A percentile compares a stretch with the other conserved stretches of the same genome.
Conservation (phyloP, 2,329 filamentous ascomycete species). For the Bisporella sp. region DNA sequence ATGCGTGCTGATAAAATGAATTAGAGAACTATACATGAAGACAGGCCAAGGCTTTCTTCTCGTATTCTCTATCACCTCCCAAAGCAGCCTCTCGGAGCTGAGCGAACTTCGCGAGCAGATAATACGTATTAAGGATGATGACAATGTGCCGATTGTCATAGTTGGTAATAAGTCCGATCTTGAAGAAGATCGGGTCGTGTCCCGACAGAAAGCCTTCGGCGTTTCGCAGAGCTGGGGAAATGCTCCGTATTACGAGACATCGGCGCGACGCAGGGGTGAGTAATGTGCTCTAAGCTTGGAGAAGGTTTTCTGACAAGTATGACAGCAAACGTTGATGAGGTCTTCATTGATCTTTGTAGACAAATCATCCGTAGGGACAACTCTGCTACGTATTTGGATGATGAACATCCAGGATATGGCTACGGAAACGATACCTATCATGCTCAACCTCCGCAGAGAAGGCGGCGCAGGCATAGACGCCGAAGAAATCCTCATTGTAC, state of each 20-base stretch:
- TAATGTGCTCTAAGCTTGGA: background rate
- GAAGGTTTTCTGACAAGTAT: background rate
- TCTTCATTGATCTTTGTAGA: conserved; percentile 60
- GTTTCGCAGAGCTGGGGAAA: conserved; percentile 64
- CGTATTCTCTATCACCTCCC: conserved; percentile 67
- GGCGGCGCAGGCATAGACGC: background rate
- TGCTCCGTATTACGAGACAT: conserved; percentile 68
- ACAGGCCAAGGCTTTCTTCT: conserved; percentile 69
- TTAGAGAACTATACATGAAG: conserved; percentile 66
- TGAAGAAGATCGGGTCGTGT: conserved; percentile 63
- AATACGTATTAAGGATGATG: conserved; percentile 65
- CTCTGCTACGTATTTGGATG: conserved; percentile 10
- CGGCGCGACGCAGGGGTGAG: conserved; percentile 49
- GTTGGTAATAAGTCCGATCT: conserved; percentile 71
- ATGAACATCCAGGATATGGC: conserved; percentile 10
- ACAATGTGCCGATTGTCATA: conserved; percentile 63
- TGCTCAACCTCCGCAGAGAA: background rate
- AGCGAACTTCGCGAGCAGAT: conserved; percentile 66
- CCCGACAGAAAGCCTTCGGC: conserved; percentile 56
- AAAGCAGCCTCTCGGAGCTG: conserved; percentile 62
- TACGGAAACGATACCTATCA: background rate
- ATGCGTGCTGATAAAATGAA: background rate
- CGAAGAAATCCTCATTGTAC: background rate
- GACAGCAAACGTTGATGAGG: conserved; percentile 59
- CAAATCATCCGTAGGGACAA: conserved; percentile 59